A percentile compares a stretch with the other conserved stretches of the same genome.
Conservation (phyloP, 1,139 yeast species). For the Scheffersomyces titani region DNA sequence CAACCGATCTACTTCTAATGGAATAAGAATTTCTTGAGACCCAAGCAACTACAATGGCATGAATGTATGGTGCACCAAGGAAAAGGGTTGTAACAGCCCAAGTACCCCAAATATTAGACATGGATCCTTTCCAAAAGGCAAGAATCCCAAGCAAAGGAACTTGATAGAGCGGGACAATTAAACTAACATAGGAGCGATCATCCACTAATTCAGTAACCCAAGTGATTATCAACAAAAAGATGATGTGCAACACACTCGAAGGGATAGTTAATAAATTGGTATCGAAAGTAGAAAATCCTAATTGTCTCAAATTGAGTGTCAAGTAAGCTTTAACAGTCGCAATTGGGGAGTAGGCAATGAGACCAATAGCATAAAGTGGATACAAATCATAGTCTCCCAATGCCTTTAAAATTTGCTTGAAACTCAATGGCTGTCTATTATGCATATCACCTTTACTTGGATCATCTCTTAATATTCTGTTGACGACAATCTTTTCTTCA, state of each 20-base stretch:
- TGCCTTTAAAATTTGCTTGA: slow-evolving; percentile 19
- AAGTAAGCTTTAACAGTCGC: slow-evolving; percentile 14
- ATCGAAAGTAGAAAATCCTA: slow-evolving; percentile 20
- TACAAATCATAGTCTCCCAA: slow-evolving; percentile 25
- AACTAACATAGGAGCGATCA: slow-evolving; percentile 11
- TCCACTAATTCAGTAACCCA: slow-evolving; percentile 12
- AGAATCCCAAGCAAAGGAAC: slow-evolving; percentile 12
- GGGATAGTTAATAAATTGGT: slow-evolving; percentile 22
- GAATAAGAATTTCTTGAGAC: slow-evolving; percentile 17
- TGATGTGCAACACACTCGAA: slow-evolving; percentile 13
- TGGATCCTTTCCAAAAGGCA: slow-evolving; percentile 17
- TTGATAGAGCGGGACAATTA: slow-evolving; percentile 12
- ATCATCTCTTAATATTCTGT: slow-evolving; percentile 31
- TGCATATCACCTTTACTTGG: slow-evolving; percentile 37
- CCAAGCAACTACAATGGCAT: slow-evolving; percentile 17
- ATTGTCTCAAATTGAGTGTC: slow-evolving; percentile 13
- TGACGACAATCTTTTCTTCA: slow-evolving; percentile 34
- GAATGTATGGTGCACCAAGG: slow-evolving; percentile 13
- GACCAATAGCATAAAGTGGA: slow-evolving; percentile 21
- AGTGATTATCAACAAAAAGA: slow-evolving; percentile 14
- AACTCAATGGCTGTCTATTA: slow-evolving; percentile 28
- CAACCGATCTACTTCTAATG: slow-evolving; percentile 15
- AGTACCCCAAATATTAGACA: slow-evolving; percentile 19
- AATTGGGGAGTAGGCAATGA: slow-evolving; percentile 15
- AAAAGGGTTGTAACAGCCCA: slow-evolving; percentile 16